Evolutionary conservation across 768 basidiomycete species (phyloP).

Genomic region (Krasilnikovozyma curviuscula): DNA sequence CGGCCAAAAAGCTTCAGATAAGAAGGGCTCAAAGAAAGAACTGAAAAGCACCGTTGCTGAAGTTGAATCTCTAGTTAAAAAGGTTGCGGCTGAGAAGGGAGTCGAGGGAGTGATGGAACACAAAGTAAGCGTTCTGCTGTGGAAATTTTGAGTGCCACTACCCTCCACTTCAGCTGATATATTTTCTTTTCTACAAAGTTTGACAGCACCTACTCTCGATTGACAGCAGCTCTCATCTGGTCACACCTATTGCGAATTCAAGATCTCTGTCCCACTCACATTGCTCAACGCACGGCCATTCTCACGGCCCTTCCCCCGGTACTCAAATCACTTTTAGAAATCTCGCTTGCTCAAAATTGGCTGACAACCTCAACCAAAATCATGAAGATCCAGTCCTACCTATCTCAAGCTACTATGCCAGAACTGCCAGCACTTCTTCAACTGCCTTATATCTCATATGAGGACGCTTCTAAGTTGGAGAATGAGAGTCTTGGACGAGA

Average conservation of each 20-base stretch:
- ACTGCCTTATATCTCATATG: slow-evolving; percentile 45
- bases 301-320: slow-evolving; percentile 54
- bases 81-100: background rate
- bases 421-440: slow-evolving; percentile 38
- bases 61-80: background rate
- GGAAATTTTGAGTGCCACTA: slow-evolving; percentile 9
- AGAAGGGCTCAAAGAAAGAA: slow-evolving; percentile 9
- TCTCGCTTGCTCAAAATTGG: slow-evolving; percentile 75
- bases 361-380: slow-evolving; percentile 53
- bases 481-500: slow-evolving; percentile 31
- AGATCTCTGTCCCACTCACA: slow-evolving; percentile 23
- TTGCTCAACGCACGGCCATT: slow-evolving; percentile 51
- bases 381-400: slow-evolving; percentile 63
- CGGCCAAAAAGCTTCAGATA: background rate
- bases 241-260: background rate
- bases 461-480: slow-evolving; percentile 24
- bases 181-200: no score
- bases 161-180: no score
- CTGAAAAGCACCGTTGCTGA: no score
- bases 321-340: slow-evolving; percentile 60
- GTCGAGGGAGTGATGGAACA: slow-evolving; percentile 5
- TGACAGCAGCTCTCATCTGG: background rate
- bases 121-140: background rate
- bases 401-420: slow-evolving; percentile 55
- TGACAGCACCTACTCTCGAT: slow-evolving; percentile 74